Percentiles rank a stretch among this genome's conserved stretches.
Evolutionary conservation across 345 rosid species (phyloP).

Genomic region (Camelina laxa): DNA sequence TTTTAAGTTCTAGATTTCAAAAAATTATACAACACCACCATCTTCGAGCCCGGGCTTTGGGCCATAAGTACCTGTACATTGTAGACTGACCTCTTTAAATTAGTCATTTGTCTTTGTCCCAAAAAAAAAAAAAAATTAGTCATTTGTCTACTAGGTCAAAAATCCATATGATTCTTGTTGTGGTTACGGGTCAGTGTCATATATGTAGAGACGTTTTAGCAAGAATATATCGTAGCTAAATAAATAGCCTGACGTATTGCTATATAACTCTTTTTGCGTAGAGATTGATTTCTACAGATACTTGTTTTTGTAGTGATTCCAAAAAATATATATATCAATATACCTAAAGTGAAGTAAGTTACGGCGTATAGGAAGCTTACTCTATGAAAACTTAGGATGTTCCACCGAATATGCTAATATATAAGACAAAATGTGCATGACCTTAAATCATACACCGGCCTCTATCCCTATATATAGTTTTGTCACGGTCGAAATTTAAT

Average conservation of each 20-base stretch:
- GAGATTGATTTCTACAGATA: not conserved
- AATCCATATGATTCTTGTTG: not conserved
- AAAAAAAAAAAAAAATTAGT: no score
- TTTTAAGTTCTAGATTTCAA: no score
- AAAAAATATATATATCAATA: not conserved
- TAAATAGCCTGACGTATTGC: not conserved
- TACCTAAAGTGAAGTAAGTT: not conserved
- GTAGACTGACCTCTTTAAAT: not conserved
- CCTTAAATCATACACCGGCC: not conserved
- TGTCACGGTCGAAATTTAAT: not conserved
- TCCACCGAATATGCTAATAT: slow-evolving; percentile 42
- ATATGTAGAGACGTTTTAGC: not conserved
- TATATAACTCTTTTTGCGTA: not conserved
- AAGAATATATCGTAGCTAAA: not conserved
- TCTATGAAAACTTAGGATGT: slow-evolving; percentile 26
- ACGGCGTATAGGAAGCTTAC: not conserved
- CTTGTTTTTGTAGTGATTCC: not conserved
- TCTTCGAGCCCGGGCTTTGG: no score
- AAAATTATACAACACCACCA: no score
- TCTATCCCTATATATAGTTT: slow-evolving; percentile 33
- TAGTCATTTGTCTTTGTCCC: no score
- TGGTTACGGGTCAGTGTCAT: slow-evolving; percentile 5
- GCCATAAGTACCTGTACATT: no score
- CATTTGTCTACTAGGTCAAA: no score
- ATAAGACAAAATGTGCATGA: slow-evolving; percentile 10